Conservation (phyloP, 148 eudicot genomes). For the Rheum nobile region DNA sequence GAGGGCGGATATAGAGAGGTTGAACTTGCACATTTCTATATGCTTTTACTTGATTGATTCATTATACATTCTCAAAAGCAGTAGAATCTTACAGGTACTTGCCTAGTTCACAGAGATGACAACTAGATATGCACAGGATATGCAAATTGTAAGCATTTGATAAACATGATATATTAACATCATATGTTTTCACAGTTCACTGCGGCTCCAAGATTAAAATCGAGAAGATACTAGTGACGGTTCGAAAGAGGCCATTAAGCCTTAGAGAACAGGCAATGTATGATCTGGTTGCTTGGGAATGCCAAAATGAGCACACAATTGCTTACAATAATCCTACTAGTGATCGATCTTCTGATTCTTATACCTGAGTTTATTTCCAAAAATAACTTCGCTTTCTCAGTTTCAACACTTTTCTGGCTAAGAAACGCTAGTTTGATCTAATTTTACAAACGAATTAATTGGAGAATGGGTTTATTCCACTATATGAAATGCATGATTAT, state of each 20-base stretch:
- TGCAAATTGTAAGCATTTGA: conserved; percentile 58
- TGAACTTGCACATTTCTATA: not conserved
- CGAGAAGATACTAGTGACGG: conserved; percentile 87
- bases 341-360: conserved; percentile 49
- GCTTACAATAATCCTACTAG: conserved; percentile 56
- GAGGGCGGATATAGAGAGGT: conserved; percentile 94
- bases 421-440: not conserved
- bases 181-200: not conserved
- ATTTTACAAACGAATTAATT: not conserved
- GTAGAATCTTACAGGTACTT: conserved; percentile 42
- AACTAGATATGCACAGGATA: conserved; percentile 74
- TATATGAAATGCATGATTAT: not conserved
- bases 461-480: not conserved
- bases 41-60: conserved; percentile 10
- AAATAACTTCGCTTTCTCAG: not conserved
- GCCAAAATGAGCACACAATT: conserved; percentile 54
- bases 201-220: conserved; percentile 38
- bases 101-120: conserved; percentile 91
- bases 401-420: not conserved
- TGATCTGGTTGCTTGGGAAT: conserved; percentile 92
- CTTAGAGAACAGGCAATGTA: conserved; percentile 69
- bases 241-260: conserved; percentile 79
- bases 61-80: conserved; percentile 3
- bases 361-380: conserved; percentile 17
- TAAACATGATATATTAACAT: not conserved